Evolutionary conservation across 495 filamentous ascomycete genomes (phyloP).

Genomic region (Haplographium delicatum): DNA sequence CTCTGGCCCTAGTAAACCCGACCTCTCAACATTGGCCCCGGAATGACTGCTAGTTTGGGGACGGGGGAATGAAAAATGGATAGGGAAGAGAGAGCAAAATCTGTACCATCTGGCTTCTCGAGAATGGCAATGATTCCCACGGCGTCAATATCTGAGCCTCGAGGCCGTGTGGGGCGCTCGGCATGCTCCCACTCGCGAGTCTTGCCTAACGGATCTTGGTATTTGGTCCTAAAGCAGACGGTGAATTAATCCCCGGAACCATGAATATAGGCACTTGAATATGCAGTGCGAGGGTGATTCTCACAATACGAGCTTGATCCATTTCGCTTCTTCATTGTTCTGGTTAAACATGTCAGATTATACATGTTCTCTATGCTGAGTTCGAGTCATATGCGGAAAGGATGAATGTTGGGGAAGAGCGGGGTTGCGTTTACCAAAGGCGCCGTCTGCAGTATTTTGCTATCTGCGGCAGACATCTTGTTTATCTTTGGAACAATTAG

Average conservation of each 20-base stretch:
- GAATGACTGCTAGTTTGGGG: background rate
- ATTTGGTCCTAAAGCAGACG: constrained; percentile 53
- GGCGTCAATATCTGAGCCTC: constrained; percentile 69
- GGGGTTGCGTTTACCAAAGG: constrained; percentile 35
- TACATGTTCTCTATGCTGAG: background rate
- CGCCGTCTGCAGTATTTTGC: constrained; percentile 45
- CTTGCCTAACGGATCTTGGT: constrained; percentile 63
- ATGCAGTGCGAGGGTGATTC: background rate
- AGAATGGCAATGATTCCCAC: constrained; percentile 89
- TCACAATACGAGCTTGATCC: constrained; percentile 58
- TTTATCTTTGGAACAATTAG: background rate
- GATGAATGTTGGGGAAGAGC: constrained; percentile 31
- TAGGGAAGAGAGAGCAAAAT: background rate
- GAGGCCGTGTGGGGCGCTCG: constrained; percentile 68
- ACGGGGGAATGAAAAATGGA: background rate
- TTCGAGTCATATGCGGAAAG: background rate
- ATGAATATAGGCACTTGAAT: background rate
- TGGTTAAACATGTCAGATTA: background rate
- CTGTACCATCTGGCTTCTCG: constrained; percentile 51
- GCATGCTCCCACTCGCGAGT: constrained; percentile 77
- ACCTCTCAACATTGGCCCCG: background rate
- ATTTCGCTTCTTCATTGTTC: constrained; percentile 56
- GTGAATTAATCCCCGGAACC: no score
- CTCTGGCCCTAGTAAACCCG: constrained; percentile 48
- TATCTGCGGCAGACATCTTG: constrained; percentile 32